These are phyloP conservation scores for Raffaelea ambrosiae DNA, from an alignment of 2,329 filamentous ascomycete genomes.

Conservation along the genomic window DNA sequence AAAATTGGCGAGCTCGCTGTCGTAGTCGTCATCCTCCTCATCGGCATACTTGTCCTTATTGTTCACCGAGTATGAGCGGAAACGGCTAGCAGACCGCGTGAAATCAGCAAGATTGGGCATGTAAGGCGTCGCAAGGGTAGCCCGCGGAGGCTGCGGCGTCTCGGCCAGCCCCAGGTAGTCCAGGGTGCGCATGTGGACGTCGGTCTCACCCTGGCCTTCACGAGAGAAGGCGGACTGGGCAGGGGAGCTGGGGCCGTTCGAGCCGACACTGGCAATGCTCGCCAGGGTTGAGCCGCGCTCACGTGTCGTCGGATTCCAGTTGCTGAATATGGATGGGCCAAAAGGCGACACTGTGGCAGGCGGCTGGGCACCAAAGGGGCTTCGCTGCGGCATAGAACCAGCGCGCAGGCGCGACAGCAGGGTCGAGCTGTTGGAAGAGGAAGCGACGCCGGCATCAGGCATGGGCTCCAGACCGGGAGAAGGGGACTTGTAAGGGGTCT, in stretches of 20 bases:
- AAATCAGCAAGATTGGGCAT: constrained; percentile 68
- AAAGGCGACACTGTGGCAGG: constrained; percentile 57
- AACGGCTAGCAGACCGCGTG: constrained; percentile 72
- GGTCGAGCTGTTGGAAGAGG: constrained; percentile 58
- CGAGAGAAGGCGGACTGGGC: constrained; percentile 78
- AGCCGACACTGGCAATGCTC: constrained; percentile 76
- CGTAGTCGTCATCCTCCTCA: constrained; percentile 73
- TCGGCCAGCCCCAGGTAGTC: constrained; percentile 95
- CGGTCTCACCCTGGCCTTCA: constrained; percentile 75
- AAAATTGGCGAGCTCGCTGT: constrained; percentile 35
- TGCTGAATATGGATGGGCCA: constrained; percentile 83
- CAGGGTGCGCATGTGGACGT: constrained; percentile 80
- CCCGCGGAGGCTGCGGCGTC: constrained; percentile 73
- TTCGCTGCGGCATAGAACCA: constrained; percentile 87
- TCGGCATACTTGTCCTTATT: constrained; percentile 96
- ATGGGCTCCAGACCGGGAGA: constrained; percentile 44
- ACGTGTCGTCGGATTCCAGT: constrained; percentile 67
- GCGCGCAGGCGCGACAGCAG: constrained; percentile 79
- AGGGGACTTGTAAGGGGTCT: constrained; percentile 73
- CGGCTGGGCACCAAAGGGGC: constrained; percentile 46
- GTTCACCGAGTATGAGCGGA: constrained; percentile 97
- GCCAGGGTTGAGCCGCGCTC: constrained; percentile 80
- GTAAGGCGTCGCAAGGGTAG: constrained; percentile 66
- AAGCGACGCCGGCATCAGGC: constrained; percentile 23
- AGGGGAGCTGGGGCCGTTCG: constrained; percentile 83